These are phyloP conservation scores for Colletotrichum salicis DNA, from an alignment of 2,329 filamentous ascomycete species.

Conservation along the genomic window DNA sequence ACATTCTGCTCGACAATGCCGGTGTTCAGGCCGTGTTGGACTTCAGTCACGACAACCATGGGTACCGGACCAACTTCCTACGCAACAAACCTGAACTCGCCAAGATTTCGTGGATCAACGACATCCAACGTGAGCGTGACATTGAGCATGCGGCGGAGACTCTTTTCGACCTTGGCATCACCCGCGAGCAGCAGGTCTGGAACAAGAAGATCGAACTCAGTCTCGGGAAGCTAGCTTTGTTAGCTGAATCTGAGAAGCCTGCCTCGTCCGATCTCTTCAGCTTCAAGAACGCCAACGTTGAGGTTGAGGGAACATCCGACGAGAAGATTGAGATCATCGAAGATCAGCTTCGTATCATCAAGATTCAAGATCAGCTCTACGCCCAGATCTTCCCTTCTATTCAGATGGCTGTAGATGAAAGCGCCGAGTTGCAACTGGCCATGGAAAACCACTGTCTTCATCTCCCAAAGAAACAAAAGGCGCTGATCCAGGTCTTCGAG, in stretches of 20 bases:
- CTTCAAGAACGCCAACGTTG: slow-evolving; percentile 48
- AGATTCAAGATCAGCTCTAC: slow-evolving; percentile 83
- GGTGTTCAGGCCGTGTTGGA: slow-evolving; percentile 76
- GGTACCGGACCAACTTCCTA: slow-evolving; percentile 82
- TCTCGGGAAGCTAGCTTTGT: slow-evolving; percentile 81
- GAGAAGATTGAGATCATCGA: slow-evolving; percentile 65
- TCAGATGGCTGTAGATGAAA: slow-evolving; percentile 79
- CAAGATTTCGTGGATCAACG: slow-evolving; percentile 94
- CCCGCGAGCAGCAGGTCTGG: slow-evolving; percentile 84
- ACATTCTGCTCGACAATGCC: slow-evolving; percentile 76
- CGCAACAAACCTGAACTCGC: slow-evolving; percentile 76
- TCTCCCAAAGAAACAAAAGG: slow-evolving; percentile 68
- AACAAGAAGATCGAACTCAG: slow-evolving; percentile 93
- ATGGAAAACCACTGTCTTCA: slow-evolving; percentile 72
- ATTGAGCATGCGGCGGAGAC: slow-evolving; percentile 78
- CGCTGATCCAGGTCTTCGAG: slow-evolving; percentile 77
- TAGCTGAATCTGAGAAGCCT: slow-evolving; percentile 67
- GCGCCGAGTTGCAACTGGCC: slow-evolving; percentile 80
- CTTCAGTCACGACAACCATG: slow-evolving; percentile 73
- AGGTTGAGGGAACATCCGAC: slow-evolving; percentile 51
- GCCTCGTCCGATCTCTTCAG: slow-evolving; percentile 36
- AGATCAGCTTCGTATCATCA: slow-evolving; percentile 73
- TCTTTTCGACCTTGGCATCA: slow-evolving; percentile 75
- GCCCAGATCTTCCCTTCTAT: slow-evolving; percentile 76
- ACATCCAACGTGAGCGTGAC: slow-evolving; percentile 80